Percentiles rank a stretch among this genome's conserved stretches.
These are phyloP conservation scores for Eucalyptus pauciflora DNA, from an alignment of 345 rosid genomes.

Conservation along the genomic window DNA sequence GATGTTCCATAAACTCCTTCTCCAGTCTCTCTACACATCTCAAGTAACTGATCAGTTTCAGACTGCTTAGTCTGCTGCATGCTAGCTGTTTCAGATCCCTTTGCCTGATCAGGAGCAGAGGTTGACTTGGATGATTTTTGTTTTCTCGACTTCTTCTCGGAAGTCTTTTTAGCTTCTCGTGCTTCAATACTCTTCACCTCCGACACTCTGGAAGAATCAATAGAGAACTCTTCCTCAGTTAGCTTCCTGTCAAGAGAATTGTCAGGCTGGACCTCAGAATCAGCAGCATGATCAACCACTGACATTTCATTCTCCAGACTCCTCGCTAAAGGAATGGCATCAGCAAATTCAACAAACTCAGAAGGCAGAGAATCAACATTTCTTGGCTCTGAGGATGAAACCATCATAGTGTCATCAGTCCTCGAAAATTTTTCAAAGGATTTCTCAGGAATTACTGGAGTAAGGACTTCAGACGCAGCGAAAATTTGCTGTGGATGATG, in stretches of 20 bases:
- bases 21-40: neutral
- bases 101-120: constrained; percentile 36
- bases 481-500: constrained; percentile 7
- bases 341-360: neutral
- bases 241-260: constrained; percentile 3
- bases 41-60: constrained; percentile 22
- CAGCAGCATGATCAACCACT: constrained; percentile 1
- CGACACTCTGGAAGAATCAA: constrained; percentile 11
- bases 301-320: constrained; percentile 15
- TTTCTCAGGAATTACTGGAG: constrained; percentile 8
- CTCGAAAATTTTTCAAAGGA: constrained; percentile 5
- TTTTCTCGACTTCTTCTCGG: constrained; percentile 82
- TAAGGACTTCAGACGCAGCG: constrained; percentile 10
- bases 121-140: constrained; percentile 52
- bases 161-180: constrained; percentile 44
- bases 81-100: constrained; percentile 29
- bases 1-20: constrained; percentile 5
- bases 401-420: constrained; percentile 10
- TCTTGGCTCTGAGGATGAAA: neutral
- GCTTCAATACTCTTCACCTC: constrained; percentile 41
- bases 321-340: constrained; percentile 3
- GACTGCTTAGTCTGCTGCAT: constrained; percentile 31
- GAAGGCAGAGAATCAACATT: neutral
- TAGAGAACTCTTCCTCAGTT: constrained; percentile 19
- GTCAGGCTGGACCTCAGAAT: constrained; percentile 9